A percentile compares a stretch with the other conserved stretches of the same genome.
phyloP scores from a whole-genome alignment of 768 basidiomycete genomes.

The Mrakia hoshinonis region DNA sequence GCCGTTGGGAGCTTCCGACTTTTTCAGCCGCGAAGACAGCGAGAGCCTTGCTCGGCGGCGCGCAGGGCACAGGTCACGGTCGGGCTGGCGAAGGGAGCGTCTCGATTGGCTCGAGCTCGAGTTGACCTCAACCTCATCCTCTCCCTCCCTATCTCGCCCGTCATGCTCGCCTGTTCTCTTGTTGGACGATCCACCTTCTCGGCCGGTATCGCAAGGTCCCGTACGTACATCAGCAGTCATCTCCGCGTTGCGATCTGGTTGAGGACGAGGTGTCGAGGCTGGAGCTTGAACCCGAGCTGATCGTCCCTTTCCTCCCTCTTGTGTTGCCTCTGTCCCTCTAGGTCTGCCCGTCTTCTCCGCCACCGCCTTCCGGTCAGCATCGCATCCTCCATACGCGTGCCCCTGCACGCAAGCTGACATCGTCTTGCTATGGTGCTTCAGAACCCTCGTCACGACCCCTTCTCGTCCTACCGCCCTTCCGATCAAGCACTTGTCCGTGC shows the following conservation, averaged over 20 bases:
- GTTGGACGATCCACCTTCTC: slow-evolving; percentile 27
- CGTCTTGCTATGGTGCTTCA: not conserved
- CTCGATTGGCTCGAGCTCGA: no score
- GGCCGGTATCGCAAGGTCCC: not conserved
- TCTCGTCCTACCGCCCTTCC: slow-evolving; percentile 22
- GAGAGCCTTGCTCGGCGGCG: no score
- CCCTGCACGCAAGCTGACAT: not conserved
- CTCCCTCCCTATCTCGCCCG: not conserved
- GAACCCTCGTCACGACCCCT: slow-evolving; percentile 25
- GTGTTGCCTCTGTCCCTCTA: not conserved
- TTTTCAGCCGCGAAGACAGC: no score
- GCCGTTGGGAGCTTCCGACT: not conserved
- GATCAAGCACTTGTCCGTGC: slow-evolving; percentile 36
- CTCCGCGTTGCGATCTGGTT: not conserved
- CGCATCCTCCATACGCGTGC: not conserved
- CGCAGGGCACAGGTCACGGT: no score
- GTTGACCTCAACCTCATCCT: not conserved
- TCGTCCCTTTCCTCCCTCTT: slow-evolving; percentile 2
- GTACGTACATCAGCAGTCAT: not conserved
- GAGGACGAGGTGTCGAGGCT: not conserved
- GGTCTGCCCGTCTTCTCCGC: slow-evolving; percentile 11
- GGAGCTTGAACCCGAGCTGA: not conserved
- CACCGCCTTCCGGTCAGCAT: not conserved
- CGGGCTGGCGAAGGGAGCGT: no score
- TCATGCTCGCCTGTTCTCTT: slow-evolving; percentile 28